A percentile compares a stretch with the other conserved stretches of the same genome.
These are phyloP conservation scores for Aureobasidium subglaciale DNA, from an alignment of 2,329 filamentous ascomycete genomes.

Conservation along the genomic window DNA sequence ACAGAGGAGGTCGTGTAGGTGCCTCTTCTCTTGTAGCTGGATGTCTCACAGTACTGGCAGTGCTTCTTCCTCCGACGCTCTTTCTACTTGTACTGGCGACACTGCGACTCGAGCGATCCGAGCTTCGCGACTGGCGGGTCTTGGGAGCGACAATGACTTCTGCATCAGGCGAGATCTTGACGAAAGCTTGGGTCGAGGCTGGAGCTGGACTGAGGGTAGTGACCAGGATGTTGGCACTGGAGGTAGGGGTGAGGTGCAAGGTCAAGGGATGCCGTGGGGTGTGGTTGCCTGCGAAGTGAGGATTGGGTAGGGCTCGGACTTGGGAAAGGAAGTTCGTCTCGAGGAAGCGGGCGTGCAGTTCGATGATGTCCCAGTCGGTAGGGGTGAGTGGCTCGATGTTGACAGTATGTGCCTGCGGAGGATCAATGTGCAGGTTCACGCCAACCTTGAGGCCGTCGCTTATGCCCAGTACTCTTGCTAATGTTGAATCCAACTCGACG, in stretches of 20 bases:
- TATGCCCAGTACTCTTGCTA: conserved; percentile 70
- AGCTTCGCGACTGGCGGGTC: conserved; percentile 59
- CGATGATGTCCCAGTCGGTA: conserved; percentile 56
- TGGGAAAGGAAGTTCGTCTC: conserved; percentile 90
- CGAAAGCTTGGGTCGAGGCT: conserved; percentile 64
- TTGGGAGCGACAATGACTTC: conserved; percentile 98
- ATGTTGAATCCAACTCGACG: conserved; percentile 81
- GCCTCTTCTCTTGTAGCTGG: conserved; percentile 57
- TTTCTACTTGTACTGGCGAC: conserved; percentile 72
- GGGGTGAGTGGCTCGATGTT: conserved; percentile 94
- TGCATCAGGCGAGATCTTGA: conserved; percentile 86
- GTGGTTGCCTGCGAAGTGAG: conserved; percentile 49
- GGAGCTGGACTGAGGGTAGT: conserved; percentile 73
- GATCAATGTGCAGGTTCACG: conserved; percentile 73
- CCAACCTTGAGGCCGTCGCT: conserved; percentile 71
- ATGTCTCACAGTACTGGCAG: conserved; percentile 61
- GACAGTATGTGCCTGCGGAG: conserved; percentile 84
- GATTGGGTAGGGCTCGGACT: conserved; percentile 88
- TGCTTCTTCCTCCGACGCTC: conserved; percentile 62
- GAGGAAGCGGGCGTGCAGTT: conserved; percentile 90
- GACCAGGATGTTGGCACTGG: conserved; percentile 84
- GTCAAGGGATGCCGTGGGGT: conserved; percentile 69
- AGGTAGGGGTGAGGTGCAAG: conserved; percentile 88
- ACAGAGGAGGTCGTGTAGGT: conserved; percentile 57
- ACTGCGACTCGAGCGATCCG: conserved; percentile 68